Base-by-base conservation (phyloP, 306 rosid genomes). In the Acacia crassicarpa region DNA sequence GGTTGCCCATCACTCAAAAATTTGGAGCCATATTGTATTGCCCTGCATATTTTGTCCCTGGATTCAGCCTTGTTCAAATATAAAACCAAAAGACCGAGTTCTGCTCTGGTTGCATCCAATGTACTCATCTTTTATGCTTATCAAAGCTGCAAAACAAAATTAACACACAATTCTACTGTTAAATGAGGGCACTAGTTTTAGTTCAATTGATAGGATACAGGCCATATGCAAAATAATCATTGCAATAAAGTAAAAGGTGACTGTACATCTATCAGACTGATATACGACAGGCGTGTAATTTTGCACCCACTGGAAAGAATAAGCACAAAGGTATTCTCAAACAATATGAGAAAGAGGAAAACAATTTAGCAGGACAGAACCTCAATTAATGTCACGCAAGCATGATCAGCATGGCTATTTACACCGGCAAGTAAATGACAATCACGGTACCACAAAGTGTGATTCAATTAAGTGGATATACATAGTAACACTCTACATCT, bases 21-120 rank as follows among this genome's bases (percentile, higher is more conserved):
- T 74, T 96, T 96, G 65, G 99, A 96, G 67, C 99, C 99, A 88
- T 96, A 93, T 44, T 96, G 98, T 80, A 93, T 96, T 65, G 97
- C 94, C 80, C 98, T 91, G 89, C 99, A 96, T 80, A 96, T 90
- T 89, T 96, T 96, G 96, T 96, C 98, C 89, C 98, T 93, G 79
- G 98, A 78, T 87, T 95, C 99, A 74, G 98, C 96, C 91, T 95
- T 95, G 84, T 89, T 86, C 65, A 58, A 58, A 58, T n/a, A 58
- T 72, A 93, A 81, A 72, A 95, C 96, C 43, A 90, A 85, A 80
- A 92, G 91, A 62, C 87, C 97, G 63, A 93, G 97, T 80, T 93
- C 99, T 9, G 94, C 91, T 90, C 99, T 89, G 62, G 98, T 84
- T 72, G 89, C 94, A 78, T 92, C 99, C 90, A 95, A 73, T 15